phyloP scores from a whole-genome alignment of 306 rosid species.

The Prunus salicina region DNA sequence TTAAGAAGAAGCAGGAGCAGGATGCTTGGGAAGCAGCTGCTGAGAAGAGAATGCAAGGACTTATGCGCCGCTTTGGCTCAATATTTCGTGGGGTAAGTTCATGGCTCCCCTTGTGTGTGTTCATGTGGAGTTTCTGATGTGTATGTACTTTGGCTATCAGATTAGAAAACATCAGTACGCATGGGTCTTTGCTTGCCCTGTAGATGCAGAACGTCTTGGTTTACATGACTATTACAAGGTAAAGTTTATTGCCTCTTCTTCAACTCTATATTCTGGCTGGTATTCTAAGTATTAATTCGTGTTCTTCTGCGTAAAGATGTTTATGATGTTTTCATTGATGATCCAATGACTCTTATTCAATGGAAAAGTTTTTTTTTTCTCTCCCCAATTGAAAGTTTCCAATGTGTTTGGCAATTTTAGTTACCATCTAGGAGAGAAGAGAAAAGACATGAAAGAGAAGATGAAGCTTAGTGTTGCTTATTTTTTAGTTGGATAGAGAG shows the following conservation, averaged over 20 bases:
- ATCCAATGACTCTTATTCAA: too few species aligned
- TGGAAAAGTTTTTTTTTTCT: too few species aligned
- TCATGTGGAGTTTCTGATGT: conserved; percentile 7
- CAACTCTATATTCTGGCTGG: too few species aligned
- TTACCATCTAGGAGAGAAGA: background rate
- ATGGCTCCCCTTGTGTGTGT: background rate
- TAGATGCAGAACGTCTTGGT: conserved; percentile 87
- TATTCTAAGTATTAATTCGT: too few species aligned
- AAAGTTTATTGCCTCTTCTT: conserved; percentile 15
- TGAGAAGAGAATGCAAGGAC: conserved; percentile 85
- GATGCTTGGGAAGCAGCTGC: conserved; percentile 84
- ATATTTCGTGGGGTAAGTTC: conserved; percentile 61
- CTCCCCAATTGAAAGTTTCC: too few species aligned
- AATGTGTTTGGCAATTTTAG: too few species aligned
- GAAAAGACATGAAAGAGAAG: too few species aligned
- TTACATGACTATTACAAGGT: conserved; percentile 87
- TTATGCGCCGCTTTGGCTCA: conserved; percentile 77
- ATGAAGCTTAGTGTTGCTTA: too few species aligned
- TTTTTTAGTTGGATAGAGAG: too few species aligned
- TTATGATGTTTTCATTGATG: too few species aligned
- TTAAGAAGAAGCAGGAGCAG: conserved; percentile 63
- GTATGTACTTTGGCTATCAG: conserved; percentile 37
- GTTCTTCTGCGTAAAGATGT: too few species aligned
- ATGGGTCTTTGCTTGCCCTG: conserved; percentile 90
- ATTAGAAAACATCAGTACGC: conserved; percentile 85